Evolutionary conservation across 371 early-diverging fungal genomes (phyloP), one percentile per base, ranked within the genome.

Genomic region (Mortierella sp.): DNA sequence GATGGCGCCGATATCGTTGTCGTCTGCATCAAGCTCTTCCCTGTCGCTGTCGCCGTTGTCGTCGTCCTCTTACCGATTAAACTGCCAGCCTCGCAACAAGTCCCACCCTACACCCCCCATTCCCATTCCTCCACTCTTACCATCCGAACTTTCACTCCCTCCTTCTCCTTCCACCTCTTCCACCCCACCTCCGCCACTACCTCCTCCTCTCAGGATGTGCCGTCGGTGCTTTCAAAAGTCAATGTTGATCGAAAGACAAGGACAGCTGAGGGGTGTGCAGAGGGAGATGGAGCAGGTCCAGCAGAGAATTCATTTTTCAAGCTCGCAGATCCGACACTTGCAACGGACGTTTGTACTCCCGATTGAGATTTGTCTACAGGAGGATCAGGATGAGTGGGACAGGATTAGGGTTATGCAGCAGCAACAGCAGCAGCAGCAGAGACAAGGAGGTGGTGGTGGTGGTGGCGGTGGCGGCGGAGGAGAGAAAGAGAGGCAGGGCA

Each of bases 341-440:
- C 70, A 53, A 26, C 29, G 71, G 31, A 64, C 71, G 39, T 48
- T 64, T 40, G 26, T 64, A 7, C 24, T 31, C 14, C 72, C 72
- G 10, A 40, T 71, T 31, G 64, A 71, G 52, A 26, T 26, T 2
- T 45, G 48, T 37, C 43, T 71, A 5, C 48, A 29, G 19, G 39
- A 71, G 13, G 64, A 71, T 31, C 41, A 41, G 16, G 41, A 41
- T 7, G n/a, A 44, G 10, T 40, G 34, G 68, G 41, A 14, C 14
- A 47, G 29, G 63, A 14, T 41, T 45, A 8, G n/a, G n/a, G n/a
- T n/a, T n/a, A n/a, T n/a, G n/a, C n/a, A n/a, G n/a, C n/a, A n/a
- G n/a, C n/a, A n/a, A n/a, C n/a, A n/a, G 8, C 7, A 6, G 10
- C 61, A 37, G 37, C 37, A 34, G 37, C 31, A 29, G 47, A 13